Evolutionary conservation across 2,329 filamentous ascomycete species (phyloP).

Genomic region (Colletotrichum falcatum): DNA sequence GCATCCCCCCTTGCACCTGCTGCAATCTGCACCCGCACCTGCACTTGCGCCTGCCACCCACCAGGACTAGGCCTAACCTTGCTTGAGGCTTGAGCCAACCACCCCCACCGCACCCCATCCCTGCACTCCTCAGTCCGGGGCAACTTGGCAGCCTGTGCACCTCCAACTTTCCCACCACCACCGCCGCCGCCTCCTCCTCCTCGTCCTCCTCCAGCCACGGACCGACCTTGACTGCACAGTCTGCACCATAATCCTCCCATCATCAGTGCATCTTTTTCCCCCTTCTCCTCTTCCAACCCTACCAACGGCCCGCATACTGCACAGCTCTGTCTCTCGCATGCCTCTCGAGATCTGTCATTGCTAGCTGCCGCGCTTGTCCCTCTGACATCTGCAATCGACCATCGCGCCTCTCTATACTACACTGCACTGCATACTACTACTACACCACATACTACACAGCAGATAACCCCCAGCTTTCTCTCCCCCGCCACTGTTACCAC

Average conservation of each 20-base stretch:
- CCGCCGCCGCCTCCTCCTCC: not conserved
- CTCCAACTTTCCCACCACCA: not conserved
- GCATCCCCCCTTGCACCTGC: not conserved
- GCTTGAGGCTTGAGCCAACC: slow-evolving; percentile 17
- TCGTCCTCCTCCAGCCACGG: slow-evolving; percentile 7
- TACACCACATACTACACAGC: not conserved
- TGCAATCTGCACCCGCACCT: not conserved
- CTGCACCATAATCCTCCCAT: slow-evolving; percentile 2
- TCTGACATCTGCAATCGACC: not conserved
- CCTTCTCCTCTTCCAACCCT: not conserved
- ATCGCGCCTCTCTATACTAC: not conserved
- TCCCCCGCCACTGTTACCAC: not conserved
- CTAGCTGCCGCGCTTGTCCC: not conserved
- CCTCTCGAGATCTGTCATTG: not conserved
- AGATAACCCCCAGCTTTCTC: slow-evolving; percentile 4
- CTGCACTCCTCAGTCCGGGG: slow-evolving; percentile 41
- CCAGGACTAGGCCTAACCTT: not conserved
- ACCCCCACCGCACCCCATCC: slow-evolving; percentile 36
- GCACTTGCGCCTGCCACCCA: slow-evolving; percentile 13
- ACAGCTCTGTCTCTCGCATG: not conserved
- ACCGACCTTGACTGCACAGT: slow-evolving; percentile 10
- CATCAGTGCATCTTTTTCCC: not conserved
- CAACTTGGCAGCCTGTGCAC: slow-evolving; percentile 28
- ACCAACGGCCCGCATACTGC: not conserved
- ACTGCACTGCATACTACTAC: not conserved